Base-by-base conservation (phyloP, 2,329 filamentous ascomycete genomes). In the Aspergillus glaucus region DNA sequence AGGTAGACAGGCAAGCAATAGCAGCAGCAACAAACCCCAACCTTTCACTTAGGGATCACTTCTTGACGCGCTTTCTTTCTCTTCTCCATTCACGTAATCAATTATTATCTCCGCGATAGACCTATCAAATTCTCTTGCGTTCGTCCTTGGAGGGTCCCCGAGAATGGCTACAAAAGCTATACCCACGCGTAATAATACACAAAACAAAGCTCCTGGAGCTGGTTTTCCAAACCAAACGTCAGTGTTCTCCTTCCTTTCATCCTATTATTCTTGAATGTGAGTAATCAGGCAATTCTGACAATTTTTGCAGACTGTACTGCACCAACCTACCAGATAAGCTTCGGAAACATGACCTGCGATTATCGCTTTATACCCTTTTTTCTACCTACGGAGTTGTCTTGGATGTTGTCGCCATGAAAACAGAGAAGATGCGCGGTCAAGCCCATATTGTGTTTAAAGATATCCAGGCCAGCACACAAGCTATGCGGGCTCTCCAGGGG, bases 361-460 rank as follows among this genome's bases (percentile, higher is more conserved):
- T 88, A 42, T 86, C 86, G 4, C 79, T 98, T 26, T 98, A 98
- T 73, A 87, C 90, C 69, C 80, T 97, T 10, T 97, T 97, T 69
- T 89, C 90, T 9, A 95, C 90, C 12, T 95, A 95, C 66, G 93
- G 93, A 37, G 84, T 89, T 0, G 87, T 98, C 14, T 81, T 98
- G 50, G 93, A 98, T 66, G 82, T 98, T 17, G 87, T 96, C 44
- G 88, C 88, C 26, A 77, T 96, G 59, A 94, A 90, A 74, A 95
- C 88, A 1, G 78, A 79, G 67, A 89, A 89, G 73, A 96, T 97
- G 91, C 86, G 93, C 44, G 93, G 93, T 3, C 93, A 98, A 71
- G 93, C 93, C 53, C 93, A 97, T 63, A 76, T 98, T 52, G 87
- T 93, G 12, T 97, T 90, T 67, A 82, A 88, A 50, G 92, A 98